Conservation (phyloP, 148 eudicot genomes). For the Camellia sinensis region DNA sequence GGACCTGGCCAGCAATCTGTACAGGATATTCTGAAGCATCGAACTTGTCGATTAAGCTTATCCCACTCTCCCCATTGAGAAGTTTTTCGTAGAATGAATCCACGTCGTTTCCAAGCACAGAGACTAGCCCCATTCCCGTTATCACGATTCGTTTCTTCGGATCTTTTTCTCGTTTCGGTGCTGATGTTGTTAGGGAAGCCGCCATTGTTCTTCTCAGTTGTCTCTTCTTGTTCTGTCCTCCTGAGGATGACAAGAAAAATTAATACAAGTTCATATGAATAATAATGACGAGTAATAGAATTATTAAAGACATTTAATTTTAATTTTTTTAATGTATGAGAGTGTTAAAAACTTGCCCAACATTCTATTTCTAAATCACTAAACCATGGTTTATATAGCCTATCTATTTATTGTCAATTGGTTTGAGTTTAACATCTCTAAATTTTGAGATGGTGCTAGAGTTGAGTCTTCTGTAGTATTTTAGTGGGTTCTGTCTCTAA, state of each 20-base stretch:
- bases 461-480: no score
- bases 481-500: no score
- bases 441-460: no score
- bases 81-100: slow-evolving; percentile 23
- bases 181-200: slow-evolving; percentile 9
- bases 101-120: slow-evolving; percentile 26
- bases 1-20: slow-evolving; percentile 22
- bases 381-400: no score
- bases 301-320: no score
- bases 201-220: background rate
- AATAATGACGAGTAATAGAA: no score
- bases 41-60: slow-evolving; percentile 17
- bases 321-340: no score
- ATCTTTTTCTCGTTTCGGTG: slow-evolving; percentile 29
- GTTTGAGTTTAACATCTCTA: no score
- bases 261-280: no score
- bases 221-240: background rate
- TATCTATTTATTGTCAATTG: no score
- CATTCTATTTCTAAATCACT: no score
- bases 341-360: background rate
- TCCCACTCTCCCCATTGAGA: slow-evolving; percentile 25
- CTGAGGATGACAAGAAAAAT: background rate
- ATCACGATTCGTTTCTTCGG: slow-evolving; percentile 30
- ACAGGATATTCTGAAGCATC: slow-evolving; percentile 20
- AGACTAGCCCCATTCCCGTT: slow-evolving; percentile 32